Percentiles rank a stretch among this genome's conserved stretches.
Conservation (phyloP, 2,329 filamentous ascomycete genomes). For the Ophiostoma himal-ulmi region DNA sequence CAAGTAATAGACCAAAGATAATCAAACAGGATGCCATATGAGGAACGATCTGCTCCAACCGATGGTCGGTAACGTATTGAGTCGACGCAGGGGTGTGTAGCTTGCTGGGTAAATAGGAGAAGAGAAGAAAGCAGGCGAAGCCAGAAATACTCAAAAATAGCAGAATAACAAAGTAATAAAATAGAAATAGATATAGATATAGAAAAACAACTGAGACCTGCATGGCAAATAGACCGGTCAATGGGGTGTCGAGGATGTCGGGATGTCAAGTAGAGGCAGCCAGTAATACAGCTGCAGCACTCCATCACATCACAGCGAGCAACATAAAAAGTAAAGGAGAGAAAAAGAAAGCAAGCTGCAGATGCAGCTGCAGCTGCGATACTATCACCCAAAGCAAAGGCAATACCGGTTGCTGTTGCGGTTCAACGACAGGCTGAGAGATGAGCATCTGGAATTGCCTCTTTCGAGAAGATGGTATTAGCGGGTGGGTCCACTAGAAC, state of each 20-base stretch:
- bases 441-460: neutral
- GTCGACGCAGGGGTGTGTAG: neutral
- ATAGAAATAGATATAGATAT: neutral
- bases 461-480: neutral
- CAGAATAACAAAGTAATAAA: neutral
- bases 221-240: constrained; percentile 10
- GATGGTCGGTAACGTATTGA: constrained; percentile 3
- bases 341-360: neutral
- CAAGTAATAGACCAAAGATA: neutral
- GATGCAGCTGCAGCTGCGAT: neutral
- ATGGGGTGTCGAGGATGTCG: neutral
- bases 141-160: neutral
- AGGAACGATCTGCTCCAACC: constrained; percentile 11
- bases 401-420: neutral
- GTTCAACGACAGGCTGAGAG: constrained; percentile 7
- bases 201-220: neutral
- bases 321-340: neutral
- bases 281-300: constrained; percentile 8
- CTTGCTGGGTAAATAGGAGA: neutral
- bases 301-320: neutral
- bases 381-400: neutral
- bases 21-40: constrained; percentile 7
- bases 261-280: constrained; percentile 1
- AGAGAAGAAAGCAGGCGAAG: neutral
- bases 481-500: neutral